A percentile compares a stretch with the other conserved stretches of the same genome.
These are phyloP conservation scores for Tephrocybe sp. DNA, from an alignment of 768 basidiomycete genomes.

Conservation along the genomic window DNA sequence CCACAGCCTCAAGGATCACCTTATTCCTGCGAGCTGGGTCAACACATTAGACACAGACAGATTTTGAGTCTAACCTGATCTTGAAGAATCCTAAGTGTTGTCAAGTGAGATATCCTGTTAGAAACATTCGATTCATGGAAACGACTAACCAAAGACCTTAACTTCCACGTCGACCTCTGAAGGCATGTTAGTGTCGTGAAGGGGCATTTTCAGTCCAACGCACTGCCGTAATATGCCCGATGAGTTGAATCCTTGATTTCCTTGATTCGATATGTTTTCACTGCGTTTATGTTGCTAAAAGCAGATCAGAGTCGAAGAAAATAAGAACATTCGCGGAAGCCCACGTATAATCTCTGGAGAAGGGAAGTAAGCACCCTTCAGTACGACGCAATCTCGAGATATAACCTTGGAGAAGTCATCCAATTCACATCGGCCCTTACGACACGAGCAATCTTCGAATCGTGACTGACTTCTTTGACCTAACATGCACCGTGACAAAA, in stretches of 20 bases:
- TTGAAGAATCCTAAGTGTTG: constrained; percentile 70
- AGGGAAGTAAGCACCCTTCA: too few relatives aligned
- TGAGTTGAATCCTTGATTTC: constrained; percentile 57
- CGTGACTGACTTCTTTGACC: constrained; percentile 83
- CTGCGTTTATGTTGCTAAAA: constrained; percentile 71
- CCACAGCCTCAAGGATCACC: constrained; percentile 72
- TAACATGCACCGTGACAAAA: too few relatives aligned
- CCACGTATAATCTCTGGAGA: constrained; percentile 68
- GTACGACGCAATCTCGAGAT: too few relatives aligned
- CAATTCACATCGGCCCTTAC: constrained; percentile 79
- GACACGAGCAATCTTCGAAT: constrained; percentile 69
- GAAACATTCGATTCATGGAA: background rate
- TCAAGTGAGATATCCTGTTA: background rate
- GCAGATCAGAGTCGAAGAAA: background rate
- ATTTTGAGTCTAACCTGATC: constrained; percentile 45
- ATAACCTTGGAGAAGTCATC: constrained; percentile 70
- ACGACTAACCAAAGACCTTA: constrained; percentile 67
- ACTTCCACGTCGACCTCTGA: constrained; percentile 64
- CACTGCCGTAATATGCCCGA: constrained; percentile 72
- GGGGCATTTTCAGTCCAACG: constrained; percentile 24
- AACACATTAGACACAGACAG: background rate
- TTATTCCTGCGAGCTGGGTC: constrained; percentile 42
- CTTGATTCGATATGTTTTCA: constrained; percentile 73
- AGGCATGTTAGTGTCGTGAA: background rate
- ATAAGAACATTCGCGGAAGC: too few relatives aligned